Evolutionary conservation across 139 green algal species (phyloP).

Genomic region (Gonium pectorale): DNA sequence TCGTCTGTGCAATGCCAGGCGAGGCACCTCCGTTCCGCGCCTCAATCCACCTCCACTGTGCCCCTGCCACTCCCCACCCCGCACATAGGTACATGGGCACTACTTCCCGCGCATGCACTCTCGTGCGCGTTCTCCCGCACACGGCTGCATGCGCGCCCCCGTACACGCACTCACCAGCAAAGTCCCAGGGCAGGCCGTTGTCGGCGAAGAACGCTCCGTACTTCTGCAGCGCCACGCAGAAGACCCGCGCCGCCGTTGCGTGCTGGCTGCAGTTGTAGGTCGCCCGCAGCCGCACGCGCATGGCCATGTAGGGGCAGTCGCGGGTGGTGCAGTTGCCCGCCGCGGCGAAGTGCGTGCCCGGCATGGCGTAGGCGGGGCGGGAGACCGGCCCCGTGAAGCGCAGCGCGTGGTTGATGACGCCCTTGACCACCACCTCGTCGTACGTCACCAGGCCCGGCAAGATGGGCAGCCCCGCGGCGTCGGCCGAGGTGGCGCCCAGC

Average conservation of each 20-base stretch:
- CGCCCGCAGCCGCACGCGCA: slow-evolving; percentile 42
- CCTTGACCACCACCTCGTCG: slow-evolving; percentile 37
- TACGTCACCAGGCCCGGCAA: slow-evolving; percentile 40
- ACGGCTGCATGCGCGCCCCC: background rate
- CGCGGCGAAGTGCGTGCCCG: slow-evolving; percentile 42
- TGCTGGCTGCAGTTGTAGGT: slow-evolving; percentile 31
- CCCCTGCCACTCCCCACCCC: no score
- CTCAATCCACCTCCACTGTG: background rate
- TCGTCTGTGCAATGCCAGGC: no score
- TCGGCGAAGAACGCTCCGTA: slow-evolving; percentile 58
- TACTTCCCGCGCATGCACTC: background rate
- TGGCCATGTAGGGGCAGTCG: slow-evolving; percentile 53
- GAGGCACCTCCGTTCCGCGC: background rate
- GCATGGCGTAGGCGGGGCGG: slow-evolving; percentile 35
- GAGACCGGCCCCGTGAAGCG: slow-evolving; percentile 53
- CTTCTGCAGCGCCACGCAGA: slow-evolving; percentile 50
- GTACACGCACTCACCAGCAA: slow-evolving; percentile 9
- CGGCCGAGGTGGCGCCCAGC: slow-evolving; percentile 47
- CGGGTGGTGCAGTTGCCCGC: background rate
- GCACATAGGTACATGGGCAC: no score
- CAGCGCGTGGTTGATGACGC: slow-evolving; percentile 46
- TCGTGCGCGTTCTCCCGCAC: background rate
- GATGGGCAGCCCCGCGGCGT: slow-evolving; percentile 56
- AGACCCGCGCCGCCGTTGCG: background rate
- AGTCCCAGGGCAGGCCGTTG: slow-evolving; percentile 52